Conservation (phyloP, 352 stramenopile species). For the Pythium chondricola region DNA sequence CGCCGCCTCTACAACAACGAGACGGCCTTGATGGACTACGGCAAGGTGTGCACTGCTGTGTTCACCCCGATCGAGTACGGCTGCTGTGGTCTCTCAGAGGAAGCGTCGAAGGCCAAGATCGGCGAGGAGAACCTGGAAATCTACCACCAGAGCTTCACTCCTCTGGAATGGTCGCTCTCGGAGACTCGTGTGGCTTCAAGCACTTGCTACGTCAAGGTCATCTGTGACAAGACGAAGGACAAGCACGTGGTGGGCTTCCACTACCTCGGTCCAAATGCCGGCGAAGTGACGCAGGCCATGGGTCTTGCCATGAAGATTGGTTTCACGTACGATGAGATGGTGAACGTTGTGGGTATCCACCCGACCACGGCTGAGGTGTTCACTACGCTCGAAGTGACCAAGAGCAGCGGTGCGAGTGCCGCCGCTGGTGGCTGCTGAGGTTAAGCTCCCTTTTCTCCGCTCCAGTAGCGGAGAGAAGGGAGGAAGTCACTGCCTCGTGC, state of each 20-base stretch:
- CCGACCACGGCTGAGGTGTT: conserved; percentile 95
- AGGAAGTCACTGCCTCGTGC: conserved; percentile 7
- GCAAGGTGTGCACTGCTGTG: conserved; percentile 89
- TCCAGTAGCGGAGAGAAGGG: conserved; percentile 9
- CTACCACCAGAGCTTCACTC: conserved; percentile 95
- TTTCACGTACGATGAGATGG: conserved; percentile 92
- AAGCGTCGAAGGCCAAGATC: conserved; percentile 87
- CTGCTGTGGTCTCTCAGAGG: conserved; percentile 94
- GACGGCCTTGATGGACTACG: conserved; percentile 88
- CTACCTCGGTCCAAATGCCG: conserved; percentile 97
- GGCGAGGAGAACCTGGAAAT: conserved; percentile 91
- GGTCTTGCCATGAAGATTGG: conserved; percentile 93
- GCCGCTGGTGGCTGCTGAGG: conserved; percentile 96
- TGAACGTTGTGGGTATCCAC: conserved; percentile 94
- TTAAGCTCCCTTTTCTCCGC: conserved; percentile 40
- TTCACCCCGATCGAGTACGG: conserved; percentile 98
- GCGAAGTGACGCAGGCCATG: conserved; percentile 94
- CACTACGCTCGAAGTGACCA: conserved; percentile 91
- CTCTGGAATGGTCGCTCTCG: conserved; percentile 93
- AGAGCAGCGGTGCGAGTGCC: conserved; percentile 90
- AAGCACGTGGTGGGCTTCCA: conserved; percentile 95
- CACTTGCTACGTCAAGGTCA: conserved; percentile 93
- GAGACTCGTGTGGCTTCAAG: conserved; percentile 45
- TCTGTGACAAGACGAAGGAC: conserved; percentile 87
- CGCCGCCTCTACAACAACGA: conserved; percentile 88